A percentile compares a stretch with the other conserved stretches of the same genome.
Conservation (phyloP, 257 asterid genomes). For the Jaltomata sinuosa region DNA sequence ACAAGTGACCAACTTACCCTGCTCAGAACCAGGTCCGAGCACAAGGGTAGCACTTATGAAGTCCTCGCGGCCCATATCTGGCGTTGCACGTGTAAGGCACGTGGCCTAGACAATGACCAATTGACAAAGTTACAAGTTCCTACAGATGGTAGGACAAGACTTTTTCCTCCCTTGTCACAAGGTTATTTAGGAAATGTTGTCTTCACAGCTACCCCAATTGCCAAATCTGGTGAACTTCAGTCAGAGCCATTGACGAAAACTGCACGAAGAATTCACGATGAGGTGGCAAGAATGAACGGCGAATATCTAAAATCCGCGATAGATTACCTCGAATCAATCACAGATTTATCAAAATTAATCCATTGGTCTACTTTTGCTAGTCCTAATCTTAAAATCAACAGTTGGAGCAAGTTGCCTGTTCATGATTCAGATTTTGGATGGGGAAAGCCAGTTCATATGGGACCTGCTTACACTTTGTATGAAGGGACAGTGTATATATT, state of each 20-base stretch:
- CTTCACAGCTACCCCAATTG: slow-evolving; percentile 42
- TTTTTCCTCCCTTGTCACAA: slow-evolving; percentile 46
- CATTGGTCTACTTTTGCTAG: slow-evolving; percentile 48
- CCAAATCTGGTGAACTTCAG: slow-evolving; percentile 30
- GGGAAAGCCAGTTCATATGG: slow-evolving; percentile 68
- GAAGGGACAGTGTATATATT: slow-evolving; percentile 61
- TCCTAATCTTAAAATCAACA: slow-evolving; percentile 60
- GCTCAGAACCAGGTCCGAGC: too few species aligned
- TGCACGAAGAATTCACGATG: slow-evolving; percentile 32
- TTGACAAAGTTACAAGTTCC: slow-evolving; percentile 45
- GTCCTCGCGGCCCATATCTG: slow-evolving; percentile 66
- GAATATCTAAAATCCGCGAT: slow-evolving; percentile 40
- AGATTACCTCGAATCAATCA: slow-evolving; percentile 39
- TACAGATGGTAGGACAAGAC: slow-evolving; percentile 52
- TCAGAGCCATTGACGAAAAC: slow-evolving; percentile 31
- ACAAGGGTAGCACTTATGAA: too few species aligned
- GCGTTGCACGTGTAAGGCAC: slow-evolving; percentile 66
- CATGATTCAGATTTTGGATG: slow-evolving; percentile 90
- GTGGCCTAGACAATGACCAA: slow-evolving; percentile 33
- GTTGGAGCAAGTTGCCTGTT: slow-evolving; percentile 77
- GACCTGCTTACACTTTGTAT: slow-evolving; percentile 49
- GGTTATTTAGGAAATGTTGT: slow-evolving; percentile 69
- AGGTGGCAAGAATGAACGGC: slow-evolving; percentile 39
- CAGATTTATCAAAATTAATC: slow-evolving; percentile 44
- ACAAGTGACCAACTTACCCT: too few species aligned